Percentiles rank a stretch among this genome's conserved stretches.
Evolutionary conservation across 768 basidiomycete species (phyloP).

Genomic region (Tricholoma bakamatsutake): DNA sequence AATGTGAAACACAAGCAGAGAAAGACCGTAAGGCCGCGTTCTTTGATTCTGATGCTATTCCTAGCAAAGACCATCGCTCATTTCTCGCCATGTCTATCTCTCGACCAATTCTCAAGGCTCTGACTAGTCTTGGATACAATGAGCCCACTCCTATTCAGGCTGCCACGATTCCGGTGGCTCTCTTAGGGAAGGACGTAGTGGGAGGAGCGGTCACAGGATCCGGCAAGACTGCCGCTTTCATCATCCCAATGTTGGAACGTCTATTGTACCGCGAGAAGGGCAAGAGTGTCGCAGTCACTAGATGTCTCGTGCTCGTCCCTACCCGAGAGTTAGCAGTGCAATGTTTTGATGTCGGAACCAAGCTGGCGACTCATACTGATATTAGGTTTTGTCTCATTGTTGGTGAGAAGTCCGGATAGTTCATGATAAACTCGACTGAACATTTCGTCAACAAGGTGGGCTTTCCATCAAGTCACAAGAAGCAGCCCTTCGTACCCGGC

Average conservation of each 20-base stretch:
- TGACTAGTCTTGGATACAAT: slow-evolving; percentile 74
- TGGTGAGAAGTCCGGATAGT: slow-evolving; percentile 42
- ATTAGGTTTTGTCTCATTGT: slow-evolving; percentile 88
- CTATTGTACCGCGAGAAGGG: slow-evolving; percentile 88
- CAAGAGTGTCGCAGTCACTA: slow-evolving; percentile 76
- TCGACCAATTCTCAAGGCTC: slow-evolving; percentile 85
- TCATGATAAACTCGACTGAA: slow-evolving; percentile 6
- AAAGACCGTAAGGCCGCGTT: slow-evolving; percentile 84
- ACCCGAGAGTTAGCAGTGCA: slow-evolving; percentile 96
- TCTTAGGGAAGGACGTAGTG: slow-evolving; percentile 93
- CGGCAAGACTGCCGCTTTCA: slow-evolving; percentile 97
- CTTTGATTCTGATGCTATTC: slow-evolving; percentile 59
- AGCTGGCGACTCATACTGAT: slow-evolving; percentile 82
- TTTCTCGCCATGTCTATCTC: slow-evolving; percentile 95
- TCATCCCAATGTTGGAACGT: slow-evolving; percentile 90
- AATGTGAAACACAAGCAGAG: slow-evolving; percentile 55
- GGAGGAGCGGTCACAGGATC: slow-evolving; percentile 96
- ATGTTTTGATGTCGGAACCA: slow-evolving; percentile 87
- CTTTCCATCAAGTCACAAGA: slow-evolving; percentile 93
- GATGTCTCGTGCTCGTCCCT: slow-evolving; percentile 90
- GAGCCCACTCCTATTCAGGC: slow-evolving; percentile 96
- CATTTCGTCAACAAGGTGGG: slow-evolving; percentile 54
- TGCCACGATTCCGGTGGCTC: slow-evolving; percentile 87
- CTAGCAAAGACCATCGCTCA: slow-evolving; percentile 57
- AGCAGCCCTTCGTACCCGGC: slow-evolving; percentile 72